These are phyloP conservation scores for Chrysosporium queenslandicum DNA, from an alignment of 2,329 filamentous ascomycete genomes.

Conservation along the genomic window DNA sequence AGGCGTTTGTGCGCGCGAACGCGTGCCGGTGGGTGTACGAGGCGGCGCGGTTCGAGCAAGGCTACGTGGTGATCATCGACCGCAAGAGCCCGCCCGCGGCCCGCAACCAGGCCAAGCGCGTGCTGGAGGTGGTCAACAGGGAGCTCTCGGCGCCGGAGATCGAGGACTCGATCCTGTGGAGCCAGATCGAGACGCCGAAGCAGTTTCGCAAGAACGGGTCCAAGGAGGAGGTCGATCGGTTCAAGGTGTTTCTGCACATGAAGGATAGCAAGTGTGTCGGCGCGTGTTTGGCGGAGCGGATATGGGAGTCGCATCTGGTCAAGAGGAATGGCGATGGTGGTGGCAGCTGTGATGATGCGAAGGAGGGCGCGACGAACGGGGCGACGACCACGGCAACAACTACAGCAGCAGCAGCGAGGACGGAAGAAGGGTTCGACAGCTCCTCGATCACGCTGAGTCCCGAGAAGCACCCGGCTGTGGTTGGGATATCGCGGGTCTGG, in stretches of 20 bases:
- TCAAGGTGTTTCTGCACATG: constrained; percentile 54
- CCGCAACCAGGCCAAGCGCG: constrained; percentile 45
- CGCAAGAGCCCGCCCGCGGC: constrained; percentile 44
- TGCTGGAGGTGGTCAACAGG: constrained; percentile 52
- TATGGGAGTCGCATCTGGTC: constrained; percentile 47
- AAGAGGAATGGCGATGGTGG: constrained; percentile 23
- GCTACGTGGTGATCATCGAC: constrained; percentile 50
- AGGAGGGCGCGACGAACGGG: too few relatives aligned
- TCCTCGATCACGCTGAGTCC: constrained; percentile 40
- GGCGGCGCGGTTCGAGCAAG: constrained; percentile 39
- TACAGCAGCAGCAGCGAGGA: constrained; percentile 11
- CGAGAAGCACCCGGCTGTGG: constrained; percentile 39
- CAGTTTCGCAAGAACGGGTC: constrained; percentile 26
- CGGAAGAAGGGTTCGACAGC: constrained; percentile 18
- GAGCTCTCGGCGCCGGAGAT: constrained; percentile 54
- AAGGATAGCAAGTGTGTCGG: constrained; percentile 53
- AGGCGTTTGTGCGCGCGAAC: constrained; percentile 46
- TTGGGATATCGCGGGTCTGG: constrained; percentile 58
- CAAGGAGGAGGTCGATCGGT: constrained; percentile 39
- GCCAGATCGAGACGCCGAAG: constrained; percentile 35
- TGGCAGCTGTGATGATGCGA: too few relatives aligned
- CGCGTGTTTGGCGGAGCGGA: constrained; percentile 51
- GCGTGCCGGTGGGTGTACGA: constrained; percentile 45
- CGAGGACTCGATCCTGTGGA: constrained; percentile 49
- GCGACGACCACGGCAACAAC: too few relatives aligned